Percentiles rank a stretch among this genome's conserved stretches.
These are phyloP conservation scores for Cryptomeria japonica DNA, from an alignment of 75 land plant genomes.

Conservation along the genomic window DNA sequence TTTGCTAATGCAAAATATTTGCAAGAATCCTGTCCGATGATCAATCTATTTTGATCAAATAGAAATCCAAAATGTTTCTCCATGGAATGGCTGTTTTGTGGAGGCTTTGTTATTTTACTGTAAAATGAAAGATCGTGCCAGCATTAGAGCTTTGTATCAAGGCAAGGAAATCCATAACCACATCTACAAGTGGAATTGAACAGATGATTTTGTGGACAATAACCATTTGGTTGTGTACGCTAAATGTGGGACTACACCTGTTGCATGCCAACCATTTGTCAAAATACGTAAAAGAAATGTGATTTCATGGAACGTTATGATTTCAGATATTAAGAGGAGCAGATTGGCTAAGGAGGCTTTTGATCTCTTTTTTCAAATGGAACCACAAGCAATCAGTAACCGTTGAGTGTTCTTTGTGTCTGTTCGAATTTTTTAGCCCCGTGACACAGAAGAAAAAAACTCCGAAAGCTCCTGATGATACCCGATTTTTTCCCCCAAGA, in stretches of 20 bases:
- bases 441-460: too few relatives aligned
- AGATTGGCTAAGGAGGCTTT: constrained; percentile 14
- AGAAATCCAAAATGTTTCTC: constrained; percentile 21
- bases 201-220: constrained; percentile 39
- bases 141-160: constrained; percentile 3
- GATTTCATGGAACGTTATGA: constrained; percentile 9
- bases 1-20: constrained; percentile 18
- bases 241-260: constrained; percentile 27
- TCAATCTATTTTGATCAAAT: constrained; percentile 4
- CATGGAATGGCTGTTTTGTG: constrained; percentile 8
- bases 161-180: constrained; percentile 35
- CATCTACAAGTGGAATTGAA: constrained; percentile 24
- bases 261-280: constrained; percentile 47
- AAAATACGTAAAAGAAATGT: constrained; percentile 25
- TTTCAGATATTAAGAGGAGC: constrained; percentile 17
- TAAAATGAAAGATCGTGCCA: constrained; percentile 36
- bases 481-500: too few relatives aligned
- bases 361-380: constrained; percentile 11
- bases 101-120: constrained; percentile 28
- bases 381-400: constrained; percentile 5
- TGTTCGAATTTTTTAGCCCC: constrained; percentile 13
- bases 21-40: constrained; percentile 6
- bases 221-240: constrained; percentile 29
- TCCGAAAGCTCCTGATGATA: too few relatives aligned
- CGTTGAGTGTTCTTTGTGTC: constrained; percentile 11